These are phyloP conservation scores for Agrocybe pediades DNA, from an alignment of 768 basidiomycete genomes.

Conservation along the genomic window DNA sequence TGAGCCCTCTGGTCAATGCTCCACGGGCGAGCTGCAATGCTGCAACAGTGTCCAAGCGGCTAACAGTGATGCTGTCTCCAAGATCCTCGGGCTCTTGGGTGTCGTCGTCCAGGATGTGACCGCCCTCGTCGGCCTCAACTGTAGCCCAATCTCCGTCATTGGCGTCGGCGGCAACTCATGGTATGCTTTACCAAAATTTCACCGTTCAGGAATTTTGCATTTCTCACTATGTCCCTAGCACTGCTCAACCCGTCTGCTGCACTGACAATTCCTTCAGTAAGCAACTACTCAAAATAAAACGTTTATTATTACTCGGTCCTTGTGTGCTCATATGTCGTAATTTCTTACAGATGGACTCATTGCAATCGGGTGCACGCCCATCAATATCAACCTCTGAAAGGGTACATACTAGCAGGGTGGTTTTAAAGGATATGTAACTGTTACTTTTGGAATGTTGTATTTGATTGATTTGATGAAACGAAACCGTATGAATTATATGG, in stretches of 20 bases:
- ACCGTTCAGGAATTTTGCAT: not conserved
- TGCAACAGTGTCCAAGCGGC: slow-evolving; percentile 28
- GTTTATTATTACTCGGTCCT: not conserved
- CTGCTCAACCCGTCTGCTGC: slow-evolving; percentile 28
- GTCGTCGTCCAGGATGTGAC: slow-evolving; percentile 23
- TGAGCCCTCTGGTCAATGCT: slow-evolving; percentile 18
- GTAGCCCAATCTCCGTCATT: slow-evolving; percentile 27
- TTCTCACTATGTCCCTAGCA: slow-evolving; percentile 2
- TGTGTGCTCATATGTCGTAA: not conserved
- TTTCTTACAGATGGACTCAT: slow-evolving; percentile 21
- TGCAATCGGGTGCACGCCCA: slow-evolving; percentile 29
- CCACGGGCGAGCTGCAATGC: slow-evolving; percentile 29
- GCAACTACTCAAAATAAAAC: not conserved
- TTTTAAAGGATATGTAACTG: not conserved
- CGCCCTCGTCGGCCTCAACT: slow-evolving; percentile 27
- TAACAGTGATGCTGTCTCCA: slow-evolving; percentile 7
- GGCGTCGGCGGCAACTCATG: slow-evolving; percentile 23
- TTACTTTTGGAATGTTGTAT: not conserved
- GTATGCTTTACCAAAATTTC: slow-evolving; percentile 10
- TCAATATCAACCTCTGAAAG: slow-evolving; percentile 25
- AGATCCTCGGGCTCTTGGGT: slow-evolving; percentile 24
- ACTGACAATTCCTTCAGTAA: slow-evolving; percentile 25
- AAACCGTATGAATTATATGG: too few relatives aligned
- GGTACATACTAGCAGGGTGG: not conserved
- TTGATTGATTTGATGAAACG: not conserved